A percentile compares a stretch with the other conserved stretches of the same genome.
These are phyloP conservation scores for Musa schizocarpa DNA, from an alignment of 176 grass and related monocot genomes.

Conservation along the genomic window DNA sequence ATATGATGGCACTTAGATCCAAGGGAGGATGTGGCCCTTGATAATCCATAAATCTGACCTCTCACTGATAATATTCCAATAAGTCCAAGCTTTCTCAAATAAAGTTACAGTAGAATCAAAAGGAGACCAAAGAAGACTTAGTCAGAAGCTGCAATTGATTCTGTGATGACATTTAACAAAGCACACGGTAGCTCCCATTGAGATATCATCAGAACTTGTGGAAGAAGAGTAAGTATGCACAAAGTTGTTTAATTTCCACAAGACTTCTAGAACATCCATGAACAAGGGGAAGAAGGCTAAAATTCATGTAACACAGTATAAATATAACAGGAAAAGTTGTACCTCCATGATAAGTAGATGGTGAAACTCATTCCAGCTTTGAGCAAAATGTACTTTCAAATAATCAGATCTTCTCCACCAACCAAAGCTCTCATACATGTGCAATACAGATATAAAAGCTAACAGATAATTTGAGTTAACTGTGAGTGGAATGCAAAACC, in stretches of 20 bases:
- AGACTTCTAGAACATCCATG: neutral
- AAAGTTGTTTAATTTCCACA: neutral
- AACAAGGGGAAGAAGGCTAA: neutral
- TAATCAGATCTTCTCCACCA: slow-evolving; percentile 86
- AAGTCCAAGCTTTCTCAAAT: neutral
- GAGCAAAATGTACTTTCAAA: slow-evolving; percentile 92
- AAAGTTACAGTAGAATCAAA: neutral
- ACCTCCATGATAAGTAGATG: slow-evolving; percentile 99
- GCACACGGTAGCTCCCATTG: neutral
- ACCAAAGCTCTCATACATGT: slow-evolving; percentile 91
- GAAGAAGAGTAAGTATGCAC: neutral
- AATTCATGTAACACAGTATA: neutral
- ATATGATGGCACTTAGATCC: neutral
- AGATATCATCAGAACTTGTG: neutral
- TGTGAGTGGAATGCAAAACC: neutral
- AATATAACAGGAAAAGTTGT: slow-evolving; percentile 5
- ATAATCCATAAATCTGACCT: neutral
- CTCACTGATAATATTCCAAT: neutral
- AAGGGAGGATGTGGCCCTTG: neutral
- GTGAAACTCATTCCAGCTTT: slow-evolving; percentile 92
- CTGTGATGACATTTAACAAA: neutral
- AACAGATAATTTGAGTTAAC: slow-evolving; percentile 15
- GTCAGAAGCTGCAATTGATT: neutral
- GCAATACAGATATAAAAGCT: slow-evolving; percentile 98
- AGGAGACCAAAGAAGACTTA: neutral